A percentile compares a stretch with the other conserved stretches of the same genome.
phyloP scores from a whole-genome alignment of 1,139 yeast species.

The Kazachstania sp. region DNA sequence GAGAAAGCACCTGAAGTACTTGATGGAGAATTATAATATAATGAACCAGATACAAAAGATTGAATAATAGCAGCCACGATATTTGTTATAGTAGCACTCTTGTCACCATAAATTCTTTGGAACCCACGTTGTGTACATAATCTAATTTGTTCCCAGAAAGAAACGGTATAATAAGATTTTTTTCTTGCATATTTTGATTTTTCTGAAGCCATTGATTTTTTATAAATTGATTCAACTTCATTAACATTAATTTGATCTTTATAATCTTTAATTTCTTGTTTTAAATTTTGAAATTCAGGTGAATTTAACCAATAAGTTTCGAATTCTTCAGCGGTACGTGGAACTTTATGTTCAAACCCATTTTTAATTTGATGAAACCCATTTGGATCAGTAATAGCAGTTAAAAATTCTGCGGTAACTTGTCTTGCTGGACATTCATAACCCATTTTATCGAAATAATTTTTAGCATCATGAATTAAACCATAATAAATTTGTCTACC shows the following conservation, averaged over 20 bases:
- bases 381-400: constrained; percentile 45
- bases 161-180: constrained; percentile 41
- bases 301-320: constrained; percentile 59
- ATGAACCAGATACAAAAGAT: constrained; percentile 42
- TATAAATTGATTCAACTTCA: constrained; percentile 34
- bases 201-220: constrained; percentile 36
- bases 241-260: constrained; percentile 36
- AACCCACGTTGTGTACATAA: constrained; percentile 42
- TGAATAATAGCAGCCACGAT: constrained; percentile 42
- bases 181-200: constrained; percentile 34
- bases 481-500: constrained; percentile 42
- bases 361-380: constrained; percentile 30
- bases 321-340: constrained; percentile 62
- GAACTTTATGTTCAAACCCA: constrained; percentile 55
- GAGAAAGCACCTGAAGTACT: constrained; percentile 45
- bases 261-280: constrained; percentile 39
- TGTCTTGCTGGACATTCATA: constrained; percentile 47
- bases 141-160: constrained; percentile 39
- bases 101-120: constrained; percentile 45
- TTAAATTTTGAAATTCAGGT: constrained; percentile 38
- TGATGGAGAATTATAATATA: constrained; percentile 38
- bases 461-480: constrained; percentile 35
- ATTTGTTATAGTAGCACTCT: constrained; percentile 41
- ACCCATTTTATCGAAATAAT: constrained; percentile 42
- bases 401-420: constrained; percentile 51